Conservation (phyloP, 2,329 filamentous ascomycete species). For the Colletotrichum horii region DNA sequence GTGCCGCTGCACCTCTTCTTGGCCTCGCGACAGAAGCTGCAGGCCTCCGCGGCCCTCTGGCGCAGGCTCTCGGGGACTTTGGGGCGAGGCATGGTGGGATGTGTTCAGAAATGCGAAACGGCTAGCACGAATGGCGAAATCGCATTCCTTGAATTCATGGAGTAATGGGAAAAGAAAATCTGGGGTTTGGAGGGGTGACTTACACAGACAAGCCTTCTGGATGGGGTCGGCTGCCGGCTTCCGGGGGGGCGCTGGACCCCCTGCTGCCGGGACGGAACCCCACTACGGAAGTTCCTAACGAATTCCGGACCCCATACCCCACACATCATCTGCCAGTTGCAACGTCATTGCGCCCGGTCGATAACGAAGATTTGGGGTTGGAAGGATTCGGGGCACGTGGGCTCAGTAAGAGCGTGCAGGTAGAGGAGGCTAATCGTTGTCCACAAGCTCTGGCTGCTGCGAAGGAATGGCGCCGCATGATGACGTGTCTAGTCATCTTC, state of each 20-base stretch:
- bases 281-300: neutral
- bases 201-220: neutral
- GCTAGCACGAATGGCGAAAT: neutral
- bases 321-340: neutral
- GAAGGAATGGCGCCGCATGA: neutral
- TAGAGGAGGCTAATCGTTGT: neutral
- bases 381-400: neutral
- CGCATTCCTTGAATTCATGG: conserved; percentile 36
- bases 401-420: neutral
- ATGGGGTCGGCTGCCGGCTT: neutral
- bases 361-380: neutral
- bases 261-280: neutral
- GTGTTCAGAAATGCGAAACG: neutral
- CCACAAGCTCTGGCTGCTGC: neutral
- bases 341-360: neutral
- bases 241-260: neutral
- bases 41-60: conserved; percentile 53
- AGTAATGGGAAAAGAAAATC: neutral
- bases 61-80: conserved; percentile 54
- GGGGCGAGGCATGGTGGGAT: conserved; percentile 41
- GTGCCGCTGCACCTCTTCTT: conserved; percentile 57
- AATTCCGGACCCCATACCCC: neutral
- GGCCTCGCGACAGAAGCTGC: conserved; percentile 50
- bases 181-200: neutral
- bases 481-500: neutral